Percentiles rank a stretch among this genome's conserved stretches.
These are phyloP conservation scores for Aspergillus coremiiformis DNA, from an alignment of 495 filamentous ascomycete genomes.

Conservation along the genomic window DNA sequence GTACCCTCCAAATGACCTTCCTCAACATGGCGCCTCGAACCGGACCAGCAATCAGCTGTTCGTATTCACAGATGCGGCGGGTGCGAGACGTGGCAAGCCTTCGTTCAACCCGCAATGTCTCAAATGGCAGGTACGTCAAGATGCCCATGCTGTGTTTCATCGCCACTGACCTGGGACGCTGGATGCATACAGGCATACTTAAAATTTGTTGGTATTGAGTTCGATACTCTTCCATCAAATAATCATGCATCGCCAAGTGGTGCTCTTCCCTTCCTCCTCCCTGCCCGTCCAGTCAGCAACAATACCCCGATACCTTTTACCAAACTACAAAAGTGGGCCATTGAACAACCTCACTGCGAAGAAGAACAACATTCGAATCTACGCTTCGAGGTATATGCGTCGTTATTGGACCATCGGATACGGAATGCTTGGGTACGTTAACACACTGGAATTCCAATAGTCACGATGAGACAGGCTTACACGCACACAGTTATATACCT, in stretches of 20 bases:
- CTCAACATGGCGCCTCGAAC: slow-evolving; percentile 49
- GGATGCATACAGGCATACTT: slow-evolving; percentile 62
- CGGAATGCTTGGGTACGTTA: slow-evolving; percentile 74
- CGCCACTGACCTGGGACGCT: neutral
- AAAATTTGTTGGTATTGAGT: slow-evolving; percentile 64
- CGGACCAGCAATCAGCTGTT: slow-evolving; percentile 57
- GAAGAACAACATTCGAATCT: slow-evolving; percentile 48
- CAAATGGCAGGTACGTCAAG: slow-evolving; percentile 83
- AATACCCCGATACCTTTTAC: slow-evolving; percentile 50
- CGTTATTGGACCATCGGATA: slow-evolving; percentile 72
- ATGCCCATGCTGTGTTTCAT: neutral
- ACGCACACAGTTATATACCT: slow-evolving; percentile 55
- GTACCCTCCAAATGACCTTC: slow-evolving; percentile 73
- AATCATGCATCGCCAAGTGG: slow-evolving; percentile 92
- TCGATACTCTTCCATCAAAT: slow-evolving; percentile 63
- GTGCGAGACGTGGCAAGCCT: slow-evolving; percentile 54
- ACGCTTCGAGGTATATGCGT: slow-evolving; percentile 69
- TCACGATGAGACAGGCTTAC: slow-evolving; percentile 5
- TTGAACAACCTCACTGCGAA: slow-evolving; percentile 40
- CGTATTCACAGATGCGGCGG: slow-evolving; percentile 63
- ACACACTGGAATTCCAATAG: neutral
- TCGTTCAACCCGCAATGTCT: slow-evolving; percentile 92
- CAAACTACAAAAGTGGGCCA: slow-evolving; percentile 64
- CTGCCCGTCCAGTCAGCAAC: slow-evolving; percentile 29
- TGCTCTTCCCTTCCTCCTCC: slow-evolving; percentile 78